Evolutionary conservation across 2,329 filamentous ascomycete genomes (phyloP).

Genomic region (Pyricularia grisea): DNA sequence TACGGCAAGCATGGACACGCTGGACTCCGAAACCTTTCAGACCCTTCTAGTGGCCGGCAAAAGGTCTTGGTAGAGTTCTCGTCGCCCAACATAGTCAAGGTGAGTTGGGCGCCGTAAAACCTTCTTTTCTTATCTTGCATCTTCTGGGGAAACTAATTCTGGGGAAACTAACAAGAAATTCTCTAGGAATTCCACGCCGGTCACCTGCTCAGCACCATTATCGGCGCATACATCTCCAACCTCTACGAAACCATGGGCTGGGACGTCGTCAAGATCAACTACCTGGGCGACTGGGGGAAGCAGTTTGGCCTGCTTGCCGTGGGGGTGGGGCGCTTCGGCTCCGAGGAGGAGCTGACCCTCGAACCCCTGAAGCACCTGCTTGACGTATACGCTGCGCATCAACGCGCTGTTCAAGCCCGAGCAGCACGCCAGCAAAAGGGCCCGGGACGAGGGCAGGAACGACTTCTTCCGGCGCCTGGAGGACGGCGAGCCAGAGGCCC

Average conservation of each 20-base stretch:
- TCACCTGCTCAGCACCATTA: slow-evolving; percentile 68
- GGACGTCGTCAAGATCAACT: slow-evolving; percentile 65
- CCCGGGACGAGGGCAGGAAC: no score
- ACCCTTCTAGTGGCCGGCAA: slow-evolving; percentile 27
- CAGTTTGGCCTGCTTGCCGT: slow-evolving; percentile 59
- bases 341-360: slow-evolving; percentile 42
- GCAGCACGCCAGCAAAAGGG: no score
- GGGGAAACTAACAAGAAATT: slow-evolving; percentile 1
- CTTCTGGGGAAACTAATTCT: not conserved
- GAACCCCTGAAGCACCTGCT: slow-evolving; percentile 29
- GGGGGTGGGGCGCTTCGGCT: slow-evolving; percentile 58
- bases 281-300: slow-evolving; percentile 72
- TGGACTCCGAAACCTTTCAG: slow-evolving; percentile 42
- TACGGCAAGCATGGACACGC: slow-evolving; percentile 52
- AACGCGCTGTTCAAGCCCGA: no score
- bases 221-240: slow-evolving; percentile 64
- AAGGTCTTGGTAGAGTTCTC: slow-evolving; percentile 62
- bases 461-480: no score
- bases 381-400: no score
- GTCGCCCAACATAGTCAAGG: slow-evolving; percentile 63
- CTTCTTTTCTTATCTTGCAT: not conserved
- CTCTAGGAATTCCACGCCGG: slow-evolving; percentile 57
- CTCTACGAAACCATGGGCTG: slow-evolving; percentile 60
- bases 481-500: no score
- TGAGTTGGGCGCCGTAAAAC: not conserved